Evolutionary conservation across 2,329 filamentous ascomycete genomes (phyloP).

Genomic region (Zalaria obscura): DNA sequence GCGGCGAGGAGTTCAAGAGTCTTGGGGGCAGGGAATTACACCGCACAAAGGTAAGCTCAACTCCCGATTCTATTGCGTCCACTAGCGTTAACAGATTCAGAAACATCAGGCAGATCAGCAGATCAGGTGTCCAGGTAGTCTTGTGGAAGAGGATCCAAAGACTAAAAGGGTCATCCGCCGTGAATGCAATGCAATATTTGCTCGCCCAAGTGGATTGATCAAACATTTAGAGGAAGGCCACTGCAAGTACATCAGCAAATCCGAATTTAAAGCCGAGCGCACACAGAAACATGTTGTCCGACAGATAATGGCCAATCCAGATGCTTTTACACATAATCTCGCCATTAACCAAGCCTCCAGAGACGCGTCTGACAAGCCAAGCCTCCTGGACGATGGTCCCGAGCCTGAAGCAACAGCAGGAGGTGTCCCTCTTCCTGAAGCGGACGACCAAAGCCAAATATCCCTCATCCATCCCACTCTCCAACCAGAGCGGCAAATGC

Average conservation of each 20-base stretch:
- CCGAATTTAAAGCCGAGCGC: conserved; percentile 33
- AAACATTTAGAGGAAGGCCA: conserved; percentile 39
- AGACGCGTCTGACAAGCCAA: neutral
- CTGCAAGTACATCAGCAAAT: conserved; percentile 29
- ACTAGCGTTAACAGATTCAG: conserved; percentile 15
- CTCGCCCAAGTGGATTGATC: conserved; percentile 33
- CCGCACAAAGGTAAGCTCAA: conserved; percentile 30
- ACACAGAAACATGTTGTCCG: conserved; percentile 35
- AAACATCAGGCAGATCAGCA: conserved; percentile 34
- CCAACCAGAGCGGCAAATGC: conserved; percentile 3
- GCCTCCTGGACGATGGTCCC: conserved; percentile 5
- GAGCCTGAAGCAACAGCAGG: neutral
- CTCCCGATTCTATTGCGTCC: neutral
- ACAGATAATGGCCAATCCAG: conserved; percentile 15
- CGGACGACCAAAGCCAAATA: conserved; percentile 1
- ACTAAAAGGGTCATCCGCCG: conserved; percentile 1
- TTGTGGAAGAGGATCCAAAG: neutral
- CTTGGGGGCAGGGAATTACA: conserved; percentile 37
- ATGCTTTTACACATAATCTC: conserved; percentile 11
- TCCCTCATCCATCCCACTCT: too few relatives aligned
- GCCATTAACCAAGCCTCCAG: conserved; percentile 2
- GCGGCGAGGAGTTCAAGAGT: conserved; percentile 41
- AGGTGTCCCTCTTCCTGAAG: neutral
- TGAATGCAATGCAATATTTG: conserved; percentile 33
- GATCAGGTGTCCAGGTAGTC: conserved; percentile 34